Evolutionary conservation across 331 rosid species (phyloP), one percentile per base, ranked within the genome.

Genomic region (Rhamnella rubrinervis): DNA sequence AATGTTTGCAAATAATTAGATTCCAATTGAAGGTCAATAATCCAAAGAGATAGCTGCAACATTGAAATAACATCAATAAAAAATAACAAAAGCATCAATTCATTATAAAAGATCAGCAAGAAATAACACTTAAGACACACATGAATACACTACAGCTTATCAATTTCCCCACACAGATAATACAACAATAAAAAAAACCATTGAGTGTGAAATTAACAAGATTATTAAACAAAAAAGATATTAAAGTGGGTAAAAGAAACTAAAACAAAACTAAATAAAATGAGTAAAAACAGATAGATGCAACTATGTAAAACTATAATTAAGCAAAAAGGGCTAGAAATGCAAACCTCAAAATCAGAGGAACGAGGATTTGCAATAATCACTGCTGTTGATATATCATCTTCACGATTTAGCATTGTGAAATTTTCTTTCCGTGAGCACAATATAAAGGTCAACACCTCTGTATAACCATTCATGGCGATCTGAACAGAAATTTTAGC

Each of bases 291-390:
- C 55, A 55, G n/a, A 7, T 10, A 53, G 1, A 55, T 38, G 20
- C 21, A 40, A 51, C 51, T 18, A 19, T 13, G 19, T 73, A 19
- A 23, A 61, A 49, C 61, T 18, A 41, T 12, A 50, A 38, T 14
- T 59, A 50, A 59, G 50, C 65, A 56, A 50, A 49, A 52, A 61
- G 66, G 28, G 62, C 53, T 13, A 10, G 55, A 60, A 28, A 61
- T 41, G 62, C 63, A 66, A 64, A 91, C 97, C 95, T 93, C 95
- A 78, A 84, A 87, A 83, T 93, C 98, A 59, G 98, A 78, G 17
- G 95, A 87, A 44, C 97, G 89, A 55, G 97, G 97, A 78, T 93
- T 93, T 67, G 82, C 98, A 63, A 93, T 86, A 74, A 87, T 71
- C 66, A 93, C 95, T 0, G 90, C 92, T 19, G 76, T 81, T 23